Conservation (phyloP, 2,329 filamentous ascomycete genomes). For the Cladosporium phlei region DNA sequence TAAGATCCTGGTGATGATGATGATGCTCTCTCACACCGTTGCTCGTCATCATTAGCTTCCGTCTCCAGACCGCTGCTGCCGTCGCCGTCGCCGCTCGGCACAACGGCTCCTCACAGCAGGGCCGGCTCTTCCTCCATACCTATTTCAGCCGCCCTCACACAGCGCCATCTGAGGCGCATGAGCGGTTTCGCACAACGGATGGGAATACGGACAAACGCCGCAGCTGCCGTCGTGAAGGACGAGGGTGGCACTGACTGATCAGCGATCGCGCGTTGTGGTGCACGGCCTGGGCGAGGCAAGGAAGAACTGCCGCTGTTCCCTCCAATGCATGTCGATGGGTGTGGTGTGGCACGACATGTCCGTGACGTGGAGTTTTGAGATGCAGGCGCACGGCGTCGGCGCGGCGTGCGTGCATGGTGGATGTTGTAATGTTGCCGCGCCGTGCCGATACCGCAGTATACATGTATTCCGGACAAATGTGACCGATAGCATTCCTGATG, state of each 20-base stretch:
- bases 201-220: constrained; percentile 1
- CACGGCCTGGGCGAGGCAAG: constrained; percentile 1
- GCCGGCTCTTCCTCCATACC: constrained; percentile 3
- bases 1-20: too few species aligned
- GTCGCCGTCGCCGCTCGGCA: neutral
- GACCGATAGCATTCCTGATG: constrained; percentile 1
- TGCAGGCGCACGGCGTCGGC: constrained; percentile 1
- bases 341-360: neutral
- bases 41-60: neutral
- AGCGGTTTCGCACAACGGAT: too few species aligned
- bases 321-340: neutral
- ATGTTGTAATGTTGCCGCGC: too few species aligned
- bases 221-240: constrained; percentile 11
- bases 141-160: neutral
- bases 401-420: too few species aligned
- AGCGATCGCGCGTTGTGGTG: constrained; percentile 4
- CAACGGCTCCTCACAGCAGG: constrained; percentile 1
- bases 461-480: neutral
- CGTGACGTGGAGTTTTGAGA: constrained; percentile 7
- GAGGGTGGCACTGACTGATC: constrained; percentile 12
- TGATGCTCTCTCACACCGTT: neutral
- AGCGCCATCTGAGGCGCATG: too few species aligned
- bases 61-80: too few species aligned
- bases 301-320: neutral
- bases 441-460: constrained; percentile 11